These are phyloP conservation scores for Achlya hypogyna DNA, from an alignment of 352 stramenopile species.

Conservation along the genomic window DNA sequence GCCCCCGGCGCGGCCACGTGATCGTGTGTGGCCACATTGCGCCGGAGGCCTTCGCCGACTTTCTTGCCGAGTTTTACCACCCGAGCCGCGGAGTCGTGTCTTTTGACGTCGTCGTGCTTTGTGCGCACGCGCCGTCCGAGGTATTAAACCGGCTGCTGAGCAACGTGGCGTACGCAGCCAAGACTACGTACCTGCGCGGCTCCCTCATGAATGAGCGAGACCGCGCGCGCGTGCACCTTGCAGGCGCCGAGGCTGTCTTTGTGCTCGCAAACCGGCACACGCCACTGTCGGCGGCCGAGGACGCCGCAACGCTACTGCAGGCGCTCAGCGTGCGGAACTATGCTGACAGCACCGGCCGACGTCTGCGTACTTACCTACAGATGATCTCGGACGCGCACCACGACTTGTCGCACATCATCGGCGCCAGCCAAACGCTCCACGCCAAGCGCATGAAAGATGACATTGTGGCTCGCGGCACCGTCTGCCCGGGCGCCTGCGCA, in stretches of 20 bases:
- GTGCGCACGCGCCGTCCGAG: conserved; percentile 31
- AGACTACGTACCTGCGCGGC: conserved; percentile 42
- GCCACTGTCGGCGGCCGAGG: conserved; percentile 29
- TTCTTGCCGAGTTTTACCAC: conserved; percentile 70
- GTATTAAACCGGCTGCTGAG: conserved; percentile 32
- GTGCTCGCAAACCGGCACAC: conserved; percentile 41
- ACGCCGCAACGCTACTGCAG: conserved; percentile 45
- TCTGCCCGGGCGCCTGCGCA: conserved; percentile 50
- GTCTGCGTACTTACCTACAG: conserved; percentile 50
- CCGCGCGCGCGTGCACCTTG: conserved; percentile 38
- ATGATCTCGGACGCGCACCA: conserved; percentile 38
- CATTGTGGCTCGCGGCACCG: conserved; percentile 37
- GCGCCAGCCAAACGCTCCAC: conserved; percentile 32
- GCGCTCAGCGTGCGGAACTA: conserved; percentile 52
- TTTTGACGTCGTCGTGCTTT: conserved; percentile 58
- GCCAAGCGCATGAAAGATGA: conserved; percentile 35
- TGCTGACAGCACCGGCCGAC: conserved; percentile 34
- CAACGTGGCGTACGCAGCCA: conserved; percentile 37
- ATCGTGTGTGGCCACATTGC: conserved; percentile 46
- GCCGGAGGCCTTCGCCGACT: conserved; percentile 36
- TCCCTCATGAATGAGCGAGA: conserved; percentile 39
- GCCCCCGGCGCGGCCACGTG: conserved; percentile 35
- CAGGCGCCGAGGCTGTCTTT: conserved; percentile 44
- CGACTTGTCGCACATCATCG: conserved; percentile 36
- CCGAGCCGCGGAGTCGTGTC: conserved; percentile 42